A percentile compares a stretch with the other conserved stretches of the same genome.
Conservation (phyloP, 345 rosid genomes). For the Geranium brycei region DNA sequence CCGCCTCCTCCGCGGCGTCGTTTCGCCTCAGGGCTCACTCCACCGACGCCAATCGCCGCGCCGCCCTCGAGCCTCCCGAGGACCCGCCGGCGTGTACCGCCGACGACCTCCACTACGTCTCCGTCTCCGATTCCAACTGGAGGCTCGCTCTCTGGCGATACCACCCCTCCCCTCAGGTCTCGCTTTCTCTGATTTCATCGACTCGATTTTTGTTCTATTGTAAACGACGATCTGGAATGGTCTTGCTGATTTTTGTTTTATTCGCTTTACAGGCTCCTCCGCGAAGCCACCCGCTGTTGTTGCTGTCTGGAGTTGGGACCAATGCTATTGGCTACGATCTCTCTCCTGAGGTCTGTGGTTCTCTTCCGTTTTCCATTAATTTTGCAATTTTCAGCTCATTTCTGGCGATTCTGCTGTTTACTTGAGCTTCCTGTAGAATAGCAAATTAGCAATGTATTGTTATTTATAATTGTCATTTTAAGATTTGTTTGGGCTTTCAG, state of each 20-base stretch:
- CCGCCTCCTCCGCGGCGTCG: background rate
- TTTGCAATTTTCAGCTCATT: background rate
- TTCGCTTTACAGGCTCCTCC: conserved; percentile 23
- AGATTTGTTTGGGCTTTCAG: background rate
- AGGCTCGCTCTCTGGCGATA: conserved; percentile 50
- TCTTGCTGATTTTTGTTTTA: background rate
- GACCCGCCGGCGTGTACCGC: conserved; percentile 37
- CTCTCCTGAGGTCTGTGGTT: conserved; percentile 41
- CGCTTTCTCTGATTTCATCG: background rate
- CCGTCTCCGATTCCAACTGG: conserved; percentile 29
- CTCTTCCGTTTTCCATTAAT: background rate
- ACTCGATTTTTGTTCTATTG: background rate
- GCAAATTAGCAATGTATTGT: too few species aligned
- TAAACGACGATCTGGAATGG: background rate
- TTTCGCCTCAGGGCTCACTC: background rate
- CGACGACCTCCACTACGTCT: conserved; percentile 42
- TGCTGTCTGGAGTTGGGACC: conserved; percentile 61
- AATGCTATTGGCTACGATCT: conserved; percentile 77
- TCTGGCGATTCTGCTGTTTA: too few species aligned
- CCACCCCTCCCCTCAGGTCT: conserved; percentile 40
- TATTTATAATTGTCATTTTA: too few species aligned
- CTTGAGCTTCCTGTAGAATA: background rate
- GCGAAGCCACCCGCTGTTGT: conserved; percentile 67
- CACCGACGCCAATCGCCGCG: conserved; percentile 14
- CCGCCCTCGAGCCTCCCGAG: conserved; percentile 4